Conservation (phyloP, 2,329 filamentous ascomycete genomes). For the Aspergillus sp. region DNA sequence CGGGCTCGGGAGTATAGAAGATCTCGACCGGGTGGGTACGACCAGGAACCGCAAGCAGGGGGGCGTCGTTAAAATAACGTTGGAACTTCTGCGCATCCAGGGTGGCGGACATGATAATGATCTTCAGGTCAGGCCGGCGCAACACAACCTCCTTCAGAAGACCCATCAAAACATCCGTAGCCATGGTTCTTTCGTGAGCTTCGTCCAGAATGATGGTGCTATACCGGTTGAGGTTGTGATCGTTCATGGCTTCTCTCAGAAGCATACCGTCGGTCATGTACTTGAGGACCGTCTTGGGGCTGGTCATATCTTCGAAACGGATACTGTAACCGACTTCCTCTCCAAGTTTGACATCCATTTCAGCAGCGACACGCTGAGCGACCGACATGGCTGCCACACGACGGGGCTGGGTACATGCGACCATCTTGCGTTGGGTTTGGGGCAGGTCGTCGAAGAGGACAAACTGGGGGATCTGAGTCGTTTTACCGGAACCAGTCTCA, state of each 20-base stretch:
- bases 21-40: conserved; percentile 96
- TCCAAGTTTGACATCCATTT: conserved; percentile 90
- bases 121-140: conserved; percentile 85
- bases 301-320: conserved; percentile 94
- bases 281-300: conserved; percentile 86
- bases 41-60: conserved; percentile 88
- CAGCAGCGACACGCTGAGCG: conserved; percentile 93
- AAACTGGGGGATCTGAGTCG: conserved; percentile 97
- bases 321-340: conserved; percentile 98
- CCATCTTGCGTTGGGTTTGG: conserved; percentile 79
- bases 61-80: conserved; percentile 92
- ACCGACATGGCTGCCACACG: conserved; percentile 99
- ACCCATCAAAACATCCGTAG: conserved; percentile 96
- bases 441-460: conserved; percentile 96
- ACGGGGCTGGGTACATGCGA: conserved; percentile 95
- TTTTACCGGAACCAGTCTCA: conserved; percentile 99
- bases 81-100: conserved; percentile 98
- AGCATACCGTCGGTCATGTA: conserved; percentile 99
- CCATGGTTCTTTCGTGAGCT: conserved; percentile 94
- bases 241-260: conserved; percentile 92
- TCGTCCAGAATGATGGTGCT: conserved; percentile 98
- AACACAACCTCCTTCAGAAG: conserved; percentile 85
- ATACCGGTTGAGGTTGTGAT: conserved; percentile 86
- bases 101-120: conserved; percentile 98
- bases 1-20: conserved; percentile 95